A percentile compares a stretch with the other conserved stretches of the same genome.
phyloP scores from a whole-genome alignment of 2,329 filamentous ascomycete genomes.

The Colletotrichum siamense region DNA sequence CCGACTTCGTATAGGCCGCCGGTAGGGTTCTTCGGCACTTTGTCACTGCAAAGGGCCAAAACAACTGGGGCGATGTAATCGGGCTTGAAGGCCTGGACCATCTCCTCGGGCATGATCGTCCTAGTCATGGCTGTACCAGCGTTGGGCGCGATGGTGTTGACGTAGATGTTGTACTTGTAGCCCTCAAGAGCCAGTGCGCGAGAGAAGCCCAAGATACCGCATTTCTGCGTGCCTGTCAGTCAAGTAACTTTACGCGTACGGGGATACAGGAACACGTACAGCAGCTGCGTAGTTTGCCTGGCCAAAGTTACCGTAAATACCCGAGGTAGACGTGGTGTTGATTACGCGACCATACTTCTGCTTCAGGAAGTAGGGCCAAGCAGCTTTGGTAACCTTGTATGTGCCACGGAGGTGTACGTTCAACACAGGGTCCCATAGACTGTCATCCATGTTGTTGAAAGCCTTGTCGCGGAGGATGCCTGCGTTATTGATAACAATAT shows the following conservation, averaged over 20 bases:
- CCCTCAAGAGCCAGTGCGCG: slow-evolving; percentile 92
- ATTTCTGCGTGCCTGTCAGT: slow-evolving; percentile 63
- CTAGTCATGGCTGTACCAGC: slow-evolving; percentile 95
- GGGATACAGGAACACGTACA: slow-evolving; percentile 52
- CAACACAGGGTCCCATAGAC: slow-evolving; percentile 89
- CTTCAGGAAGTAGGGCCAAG: slow-evolving; percentile 97
- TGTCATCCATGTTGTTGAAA: slow-evolving; percentile 96
- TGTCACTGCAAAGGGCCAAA: slow-evolving; percentile 83
- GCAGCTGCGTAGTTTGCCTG: slow-evolving; percentile 97
- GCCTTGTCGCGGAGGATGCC: slow-evolving; percentile 98
- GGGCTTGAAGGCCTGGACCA: slow-evolving; percentile 98
- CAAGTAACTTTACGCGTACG: not conserved
- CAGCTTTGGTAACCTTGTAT: slow-evolving; percentile 96
- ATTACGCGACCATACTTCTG: slow-evolving; percentile 98
- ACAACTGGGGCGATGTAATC: slow-evolving; percentile 97
- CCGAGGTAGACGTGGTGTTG: slow-evolving; percentile 96
- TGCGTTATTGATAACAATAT: slow-evolving; percentile 97
- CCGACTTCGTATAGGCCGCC: slow-evolving; percentile 94
- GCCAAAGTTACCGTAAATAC: slow-evolving; percentile 99
- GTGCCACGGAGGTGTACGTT: slow-evolving; percentile 93
- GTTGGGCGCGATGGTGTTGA: slow-evolving; percentile 98
- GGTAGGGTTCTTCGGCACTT: slow-evolving; percentile 81
- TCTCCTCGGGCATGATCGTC: slow-evolving; percentile 93
- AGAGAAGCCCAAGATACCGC: slow-evolving; percentile 93
- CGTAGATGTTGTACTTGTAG: slow-evolving; percentile 95